Evolutionary conservation across 805 yeast genomes (phyloP), one percentile per base, ranked within the genome.

Genomic region (Cyberlindnera euphorbiae): DNA sequence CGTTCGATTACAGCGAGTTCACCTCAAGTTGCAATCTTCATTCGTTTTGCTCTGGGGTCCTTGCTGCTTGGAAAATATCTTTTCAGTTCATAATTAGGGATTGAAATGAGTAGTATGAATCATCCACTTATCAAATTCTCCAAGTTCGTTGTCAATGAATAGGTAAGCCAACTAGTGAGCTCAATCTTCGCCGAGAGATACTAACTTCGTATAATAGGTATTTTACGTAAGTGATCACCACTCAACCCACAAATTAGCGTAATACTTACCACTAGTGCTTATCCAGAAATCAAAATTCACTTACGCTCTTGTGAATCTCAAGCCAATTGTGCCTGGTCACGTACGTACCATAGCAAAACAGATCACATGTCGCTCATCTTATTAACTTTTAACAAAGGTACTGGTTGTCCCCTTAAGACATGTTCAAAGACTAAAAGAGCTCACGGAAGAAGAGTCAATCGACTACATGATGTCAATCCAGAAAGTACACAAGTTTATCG

Each of bases 241-340:
- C 9, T 7, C n/a, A n/a, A n/a, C n/a, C n/a, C n/a, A n/a, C n/a
- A n/a, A n/a, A n/a, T n/a, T n/a, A n/a, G n/a, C n/a, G n/a, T n/a
- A 19, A 9, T 9, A 19, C 22, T 19, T 8, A 19, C 22, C 22
- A 19, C 9, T 7, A 19, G 22, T 19, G 9, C 29, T 8, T 11
- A 52, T 42, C n/a, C n/a, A 78, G 68, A 66, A 65, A 45, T 69
- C 94, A 2, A 69, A 72, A 40, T 66, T 73, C 56, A 73, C 93
- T 1, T 94, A 68, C 63, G 97, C 95, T 0, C 60, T 93, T 31
- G 98, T 94, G 18, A 93, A 93, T 57, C 59, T 94, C 34, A 86
- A 86, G 58, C 99, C 99, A 0, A 65, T 94, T 33, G 84, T 87
- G 0, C 93, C 96, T 0, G 98, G 98, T 1, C 99, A 93, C 63